These are phyloP conservation scores for Centaurea solstitialis DNA, from an alignment of 129 eudicot genomes.

Conservation along the genomic window DNA sequence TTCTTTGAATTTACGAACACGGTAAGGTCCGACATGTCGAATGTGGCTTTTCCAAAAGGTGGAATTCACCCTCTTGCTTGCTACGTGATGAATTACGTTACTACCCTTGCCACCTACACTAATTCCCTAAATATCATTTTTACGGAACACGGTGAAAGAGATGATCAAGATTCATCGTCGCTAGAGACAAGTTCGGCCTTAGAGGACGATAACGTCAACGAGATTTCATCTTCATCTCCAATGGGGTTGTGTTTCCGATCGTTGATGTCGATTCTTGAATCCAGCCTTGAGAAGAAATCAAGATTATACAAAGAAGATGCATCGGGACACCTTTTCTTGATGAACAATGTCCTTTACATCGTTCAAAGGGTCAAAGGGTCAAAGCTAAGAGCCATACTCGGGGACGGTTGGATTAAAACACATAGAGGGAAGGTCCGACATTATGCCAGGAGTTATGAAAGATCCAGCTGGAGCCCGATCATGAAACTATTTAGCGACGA, in stretches of 20 bases:
- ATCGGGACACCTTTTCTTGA: slow-evolving; percentile 55
- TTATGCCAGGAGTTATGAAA: slow-evolving; percentile 63
- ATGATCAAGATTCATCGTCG: slow-evolving; percentile 18
- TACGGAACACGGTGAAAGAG: slow-evolving; percentile 39
- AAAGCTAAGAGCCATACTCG: slow-evolving; percentile 49
- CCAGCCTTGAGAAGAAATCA: slow-evolving; percentile 54
- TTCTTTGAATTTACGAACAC: slow-evolving; percentile 45
- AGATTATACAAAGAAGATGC: slow-evolving; percentile 53
- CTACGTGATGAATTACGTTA: slow-evolving; percentile 83
- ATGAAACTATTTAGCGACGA: slow-evolving; percentile 64
- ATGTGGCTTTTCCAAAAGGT: slow-evolving; percentile 75
- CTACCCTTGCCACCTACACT: slow-evolving; percentile 53
- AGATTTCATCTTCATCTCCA: slow-evolving; percentile 18
- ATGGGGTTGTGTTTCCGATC: slow-evolving; percentile 39
- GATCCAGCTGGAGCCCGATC: slow-evolving; percentile 65
- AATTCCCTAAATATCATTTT: slow-evolving; percentile 62
- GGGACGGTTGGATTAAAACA: slow-evolving; percentile 62
- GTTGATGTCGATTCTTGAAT: slow-evolving; percentile 32
- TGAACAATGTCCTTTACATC: slow-evolving; percentile 62
- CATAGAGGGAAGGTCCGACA: slow-evolving; percentile 81
- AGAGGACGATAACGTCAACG: slow-evolving; percentile 13
- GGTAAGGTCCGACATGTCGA: slow-evolving; percentile 57
- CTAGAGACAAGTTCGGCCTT: background rate
- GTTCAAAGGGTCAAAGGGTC: slow-evolving; percentile 56
- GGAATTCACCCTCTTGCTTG: slow-evolving; percentile 84